A percentile compares a stretch with the other conserved stretches of the same genome.
Evolutionary conservation across 169 alveolate species (phyloP).

Genomic region (Cryptosporidium sp.): DNA sequence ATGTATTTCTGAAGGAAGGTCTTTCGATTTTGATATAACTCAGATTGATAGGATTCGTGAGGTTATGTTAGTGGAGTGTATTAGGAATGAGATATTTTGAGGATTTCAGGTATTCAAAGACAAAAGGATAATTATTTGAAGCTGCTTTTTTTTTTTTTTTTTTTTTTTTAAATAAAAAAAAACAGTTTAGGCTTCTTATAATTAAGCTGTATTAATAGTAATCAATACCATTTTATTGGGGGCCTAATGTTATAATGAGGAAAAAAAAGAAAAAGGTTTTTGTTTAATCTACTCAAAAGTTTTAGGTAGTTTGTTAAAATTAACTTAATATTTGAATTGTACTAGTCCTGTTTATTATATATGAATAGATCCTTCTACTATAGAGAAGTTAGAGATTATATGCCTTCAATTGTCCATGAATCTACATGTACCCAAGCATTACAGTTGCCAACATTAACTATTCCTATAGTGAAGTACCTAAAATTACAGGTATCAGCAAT

Average conservation of each 20-base stretch:
- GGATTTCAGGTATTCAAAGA: neutral
- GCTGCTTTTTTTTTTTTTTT: no score
- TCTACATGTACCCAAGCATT: conserved; percentile 37
- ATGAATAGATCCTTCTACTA: neutral
- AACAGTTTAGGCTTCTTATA: neutral
- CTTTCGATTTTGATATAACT: conserved; percentile 82
- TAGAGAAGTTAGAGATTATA: neutral
- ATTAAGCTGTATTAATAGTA: no score
- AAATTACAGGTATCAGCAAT: conserved; percentile 23
- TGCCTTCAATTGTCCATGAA: conserved; percentile 34
- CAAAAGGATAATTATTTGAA: neutral
- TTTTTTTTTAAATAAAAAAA: no score
- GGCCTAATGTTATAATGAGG: neutral
- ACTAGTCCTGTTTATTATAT: neutral
- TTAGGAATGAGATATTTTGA: neutral
- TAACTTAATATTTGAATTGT: neutral
- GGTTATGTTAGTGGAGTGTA: conserved; percentile 52
- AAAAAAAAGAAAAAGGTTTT: neutral
- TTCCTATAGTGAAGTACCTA: conserved; percentile 38
- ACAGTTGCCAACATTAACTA: conserved; percentile 24
- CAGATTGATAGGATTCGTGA: conserved; percentile 23
- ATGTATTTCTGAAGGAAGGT: conserved; percentile 82
- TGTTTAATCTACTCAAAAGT: no score
- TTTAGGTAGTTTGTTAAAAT: neutral
- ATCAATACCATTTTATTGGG: no score